phyloP scores from a whole-genome alignment of 176 grass and related monocot genomes.

The Miscanthus lutarioriparius region DNA sequence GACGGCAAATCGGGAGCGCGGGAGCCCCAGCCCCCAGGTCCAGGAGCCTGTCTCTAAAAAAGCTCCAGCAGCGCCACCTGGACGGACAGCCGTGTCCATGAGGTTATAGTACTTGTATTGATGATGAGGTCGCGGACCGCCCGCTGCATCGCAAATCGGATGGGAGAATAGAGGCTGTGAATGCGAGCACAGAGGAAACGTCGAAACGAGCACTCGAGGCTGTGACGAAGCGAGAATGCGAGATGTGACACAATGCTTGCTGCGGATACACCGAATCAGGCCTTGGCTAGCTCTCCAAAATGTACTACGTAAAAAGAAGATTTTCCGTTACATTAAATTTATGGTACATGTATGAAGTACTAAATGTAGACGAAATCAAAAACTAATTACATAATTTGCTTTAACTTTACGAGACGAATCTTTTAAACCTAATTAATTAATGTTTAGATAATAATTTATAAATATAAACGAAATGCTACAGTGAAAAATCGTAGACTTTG shows the following conservation, averaged over 20 bases:
- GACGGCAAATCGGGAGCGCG: background rate
- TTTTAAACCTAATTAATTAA: too few species aligned
- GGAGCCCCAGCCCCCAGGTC: background rate
- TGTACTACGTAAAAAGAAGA: too few species aligned
- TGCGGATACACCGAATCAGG: background rate
- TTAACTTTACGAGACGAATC: too few species aligned
- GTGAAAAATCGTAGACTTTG: too few species aligned
- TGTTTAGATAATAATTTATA: too few species aligned
- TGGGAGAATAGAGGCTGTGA: background rate
- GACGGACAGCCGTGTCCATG: constrained; percentile 4
- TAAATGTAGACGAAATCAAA: too few species aligned
- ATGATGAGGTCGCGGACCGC: background rate
- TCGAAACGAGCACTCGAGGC: background rate
- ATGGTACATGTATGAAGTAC: too few species aligned
- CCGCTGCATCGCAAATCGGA: background rate
- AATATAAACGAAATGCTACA: too few species aligned
- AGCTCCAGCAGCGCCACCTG: background rate
- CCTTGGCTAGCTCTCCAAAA: too few species aligned
- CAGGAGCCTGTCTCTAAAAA: background rate
- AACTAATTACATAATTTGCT: too few species aligned
- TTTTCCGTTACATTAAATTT: too few species aligned
- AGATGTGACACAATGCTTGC: background rate
- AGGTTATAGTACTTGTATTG: background rate
- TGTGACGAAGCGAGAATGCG: background rate
- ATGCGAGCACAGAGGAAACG: background rate